Percentiles rank a stretch among this genome's conserved stretches.
These are phyloP conservation scores for Elaeagnus macrophylla DNA, from an alignment of 306 rosid genomes.

Conservation along the genomic window DNA sequence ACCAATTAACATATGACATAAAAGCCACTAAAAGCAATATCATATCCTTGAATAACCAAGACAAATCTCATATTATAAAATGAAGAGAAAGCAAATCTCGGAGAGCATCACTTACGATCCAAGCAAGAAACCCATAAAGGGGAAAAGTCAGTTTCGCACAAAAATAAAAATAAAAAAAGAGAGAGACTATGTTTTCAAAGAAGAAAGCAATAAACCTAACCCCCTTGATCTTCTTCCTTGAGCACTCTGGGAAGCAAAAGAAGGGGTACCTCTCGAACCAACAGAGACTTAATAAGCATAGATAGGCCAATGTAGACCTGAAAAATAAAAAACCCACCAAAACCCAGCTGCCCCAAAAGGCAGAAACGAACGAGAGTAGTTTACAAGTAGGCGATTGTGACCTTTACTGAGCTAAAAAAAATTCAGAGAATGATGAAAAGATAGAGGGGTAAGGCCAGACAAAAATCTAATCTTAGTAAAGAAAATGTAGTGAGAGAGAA, in stretches of 20 bases:
- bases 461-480: constrained; percentile 47
- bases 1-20: constrained; percentile 12
- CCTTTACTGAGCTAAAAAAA: constrained; percentile 47
- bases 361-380: constrained; percentile 28
- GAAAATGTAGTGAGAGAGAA: constrained; percentile 21
- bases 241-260: constrained; percentile 45
- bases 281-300: constrained; percentile 49
- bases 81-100: constrained; percentile 9
- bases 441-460: constrained; percentile 37
- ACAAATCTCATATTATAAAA: constrained; percentile 21
- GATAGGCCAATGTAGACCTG: constrained; percentile 35
- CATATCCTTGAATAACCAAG: constrained; percentile 22
- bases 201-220: constrained; percentile 46
- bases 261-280: constrained; percentile 39
- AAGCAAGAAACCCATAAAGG: constrained; percentile 61
- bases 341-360: constrained; percentile 40
- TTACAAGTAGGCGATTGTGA: constrained; percentile 31
- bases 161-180: constrained; percentile 9
- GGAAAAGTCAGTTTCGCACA: constrained; percentile 25
- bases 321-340: constrained; percentile 46
- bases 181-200: constrained; percentile 10
- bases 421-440: constrained; percentile 12
- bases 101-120: constrained; percentile 78
- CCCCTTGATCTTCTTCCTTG: constrained; percentile 57
- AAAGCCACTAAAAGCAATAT: background rate